phyloP scores from a whole-genome alignment of 2,329 filamentous ascomycete species.

The Dendrostoma leiphaemia region DNA sequence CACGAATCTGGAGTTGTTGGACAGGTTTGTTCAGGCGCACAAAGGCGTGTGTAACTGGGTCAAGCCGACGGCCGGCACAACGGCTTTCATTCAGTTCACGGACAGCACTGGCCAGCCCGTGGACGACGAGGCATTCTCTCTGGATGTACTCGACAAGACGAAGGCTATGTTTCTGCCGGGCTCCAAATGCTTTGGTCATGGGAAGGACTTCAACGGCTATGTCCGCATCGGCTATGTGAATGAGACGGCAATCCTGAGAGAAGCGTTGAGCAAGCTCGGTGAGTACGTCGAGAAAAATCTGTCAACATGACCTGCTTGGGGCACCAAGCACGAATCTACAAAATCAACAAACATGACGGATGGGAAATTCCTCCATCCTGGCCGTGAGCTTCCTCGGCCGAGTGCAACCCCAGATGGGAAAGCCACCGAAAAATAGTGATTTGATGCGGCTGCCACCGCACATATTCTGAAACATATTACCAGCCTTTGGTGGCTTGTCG shows the following conservation, averaged over 20 bases:
- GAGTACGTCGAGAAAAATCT: constrained; percentile 37
- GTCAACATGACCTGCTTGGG: not conserved
- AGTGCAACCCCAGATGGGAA: no score
- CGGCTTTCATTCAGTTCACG: constrained; percentile 71
- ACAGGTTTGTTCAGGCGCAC: constrained; percentile 65
- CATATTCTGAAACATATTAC: no score
- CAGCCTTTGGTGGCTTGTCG: no score
- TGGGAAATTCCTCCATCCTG: no score
- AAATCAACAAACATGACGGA: not conserved
- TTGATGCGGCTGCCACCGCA: no score
- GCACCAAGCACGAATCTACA: not conserved
- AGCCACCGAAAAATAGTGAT: no score
- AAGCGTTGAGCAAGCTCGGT: constrained; percentile 55
- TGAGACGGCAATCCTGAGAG: constrained; percentile 65
- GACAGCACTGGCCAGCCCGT: constrained; percentile 57
- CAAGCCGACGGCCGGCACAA: constrained; percentile 76
- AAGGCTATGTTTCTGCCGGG: constrained; percentile 77
- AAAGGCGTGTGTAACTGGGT: constrained; percentile 65
- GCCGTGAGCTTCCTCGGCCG: no score
- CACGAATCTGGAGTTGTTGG: constrained; percentile 65
- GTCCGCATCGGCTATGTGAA: constrained; percentile 77
- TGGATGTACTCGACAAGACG: constrained; percentile 63
- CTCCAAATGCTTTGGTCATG: constrained; percentile 67
- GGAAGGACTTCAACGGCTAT: constrained; percentile 67
- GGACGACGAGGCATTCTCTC: constrained; percentile 71